Evolutionary conservation across 2,329 filamentous ascomycete species (phyloP), one percentile per base, ranked within the genome.

Genomic region (Plectosphaerella sp.): DNA sequence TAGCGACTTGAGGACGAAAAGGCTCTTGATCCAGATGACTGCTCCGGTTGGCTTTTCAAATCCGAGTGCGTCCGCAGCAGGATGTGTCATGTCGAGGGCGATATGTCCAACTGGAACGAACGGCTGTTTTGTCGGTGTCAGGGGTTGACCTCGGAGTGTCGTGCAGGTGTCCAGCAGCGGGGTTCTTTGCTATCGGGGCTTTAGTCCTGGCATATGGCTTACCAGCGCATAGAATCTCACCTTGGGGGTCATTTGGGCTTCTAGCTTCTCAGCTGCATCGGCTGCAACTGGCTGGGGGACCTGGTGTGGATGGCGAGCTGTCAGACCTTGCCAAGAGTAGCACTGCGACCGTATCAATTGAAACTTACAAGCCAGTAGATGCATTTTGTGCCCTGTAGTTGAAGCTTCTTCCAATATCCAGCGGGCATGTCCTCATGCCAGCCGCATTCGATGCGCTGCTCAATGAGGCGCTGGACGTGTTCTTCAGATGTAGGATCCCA

Each of bases 21-120:
- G 60, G 0, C 57, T 64, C 43, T 66, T 67, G 39, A 67, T 66
- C 64, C 64, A 67, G 46, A 61, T 65, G 7, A 62, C 37, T 3
- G 47, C 49, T 1, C 59, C 52, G 1, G 43, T 22, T 0, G 62
- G 60, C 3, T 66, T 49, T 1, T 63, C 54, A 0, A 67, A 47
- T 0, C 47, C n/a, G 4, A 64, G 52, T 1, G 48, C 35, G 1
- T 42, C 41, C 0, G 55, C 49, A 4, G 57, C 48, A 1, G 54
- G 35, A 8, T 60, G 54, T 25, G 58, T 54, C 4, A 45, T 51
- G 52, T 63, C 61, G 4, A 69, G 58, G 3, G 62, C 59, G 36
- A 68, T 63, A 45, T 69, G 66, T 4, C 66, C 66, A 20, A 69
- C 54, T 1, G 66, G 66, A 6, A 61, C 43, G 42, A 69, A 68